A percentile compares a stretch with the other conserved stretches of the same genome.
These are phyloP conservation scores for Citrus hindsii DNA, from an alignment of 345 rosid species.

Conservation along the genomic window DNA sequence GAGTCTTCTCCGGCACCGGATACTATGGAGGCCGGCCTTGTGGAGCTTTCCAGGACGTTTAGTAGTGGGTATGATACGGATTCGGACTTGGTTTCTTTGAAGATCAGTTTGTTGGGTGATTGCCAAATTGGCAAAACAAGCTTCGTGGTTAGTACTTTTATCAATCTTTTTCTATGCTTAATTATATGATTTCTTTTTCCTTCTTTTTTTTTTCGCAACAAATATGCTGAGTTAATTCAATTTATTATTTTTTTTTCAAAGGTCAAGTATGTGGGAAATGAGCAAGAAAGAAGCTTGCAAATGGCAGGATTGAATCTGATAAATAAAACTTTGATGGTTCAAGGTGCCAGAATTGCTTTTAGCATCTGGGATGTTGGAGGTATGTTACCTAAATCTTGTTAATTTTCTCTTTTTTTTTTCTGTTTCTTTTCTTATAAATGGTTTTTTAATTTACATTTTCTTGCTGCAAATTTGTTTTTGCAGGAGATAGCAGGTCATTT, in stretches of 20 bases:
- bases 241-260: slow-evolving; percentile 6
- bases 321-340: slow-evolving; percentile 78
- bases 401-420: no score
- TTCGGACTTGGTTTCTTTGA: slow-evolving; percentile 78
- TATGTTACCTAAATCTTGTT: slow-evolving; percentile 15
- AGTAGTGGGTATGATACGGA: slow-evolving; percentile 44
- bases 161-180: background rate
- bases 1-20: slow-evolving; percentile 35
- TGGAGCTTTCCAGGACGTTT: slow-evolving; percentile 17
- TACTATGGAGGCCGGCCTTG: slow-evolving; percentile 19
- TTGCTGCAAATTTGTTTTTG: background rate
- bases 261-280: slow-evolving; percentile 87
- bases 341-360: slow-evolving; percentile 79
- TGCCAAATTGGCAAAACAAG: slow-evolving; percentile 91
- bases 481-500: slow-evolving; percentile 63
- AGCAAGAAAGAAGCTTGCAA: slow-evolving; percentile 59
- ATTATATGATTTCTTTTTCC: background rate
- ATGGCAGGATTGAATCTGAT: slow-evolving; percentile 85
- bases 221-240: background rate
- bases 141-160: slow-evolving; percentile 59
- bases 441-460: background rate
- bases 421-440: no score
- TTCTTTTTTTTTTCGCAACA: background rate
- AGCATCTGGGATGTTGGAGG: slow-evolving; percentile 98
- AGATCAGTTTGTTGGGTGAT: slow-evolving; percentile 91